phyloP scores from a whole-genome alignment of 2,329 filamentous ascomycete species.

The Curvularia sp. region DNA sequence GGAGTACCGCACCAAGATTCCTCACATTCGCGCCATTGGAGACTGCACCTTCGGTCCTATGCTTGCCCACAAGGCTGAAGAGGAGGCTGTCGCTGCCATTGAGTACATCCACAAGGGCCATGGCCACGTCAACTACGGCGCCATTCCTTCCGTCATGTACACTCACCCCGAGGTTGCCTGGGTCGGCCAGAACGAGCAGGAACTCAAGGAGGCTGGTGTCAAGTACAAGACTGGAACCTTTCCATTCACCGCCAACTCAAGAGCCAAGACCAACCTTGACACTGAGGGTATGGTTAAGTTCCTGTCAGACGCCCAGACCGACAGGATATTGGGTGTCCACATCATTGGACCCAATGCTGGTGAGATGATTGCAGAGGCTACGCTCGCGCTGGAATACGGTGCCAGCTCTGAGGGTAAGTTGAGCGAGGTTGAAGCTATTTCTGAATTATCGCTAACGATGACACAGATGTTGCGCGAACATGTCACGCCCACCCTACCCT shows the following conservation, averaged over 20 bases:
- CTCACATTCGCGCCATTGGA: constrained; percentile 95
- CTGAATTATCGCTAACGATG: constrained; percentile 23
- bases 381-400: constrained; percentile 93
- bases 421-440: not conserved
- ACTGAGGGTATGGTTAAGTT: constrained; percentile 97
- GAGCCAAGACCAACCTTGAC: constrained; percentile 98
- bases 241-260: constrained; percentile 97
- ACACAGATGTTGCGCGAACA: constrained; percentile 65
- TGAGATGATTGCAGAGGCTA: constrained; percentile 99
- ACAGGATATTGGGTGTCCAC: constrained; percentile 92
- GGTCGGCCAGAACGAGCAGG: constrained; percentile 97
- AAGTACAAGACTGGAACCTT: constrained; percentile 94
- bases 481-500: constrained; percentile 97
- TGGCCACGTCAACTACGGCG: constrained; percentile 98
- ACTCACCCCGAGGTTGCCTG: constrained; percentile 98
- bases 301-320: constrained; percentile 93
- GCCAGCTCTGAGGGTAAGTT: constrained; percentile 89
- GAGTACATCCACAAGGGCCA: constrained; percentile 98
- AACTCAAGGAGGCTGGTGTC: constrained; percentile 86
- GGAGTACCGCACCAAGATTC: constrained; percentile 97
- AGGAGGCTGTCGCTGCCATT: constrained; percentile 92
- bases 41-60: constrained; percentile 98
- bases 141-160: constrained; percentile 99
- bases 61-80: constrained; percentile 99
- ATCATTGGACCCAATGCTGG: constrained; percentile 95